Conservation (phyloP, 352 stramenopile genomes). For the Pythium phragmiticola region DNA sequence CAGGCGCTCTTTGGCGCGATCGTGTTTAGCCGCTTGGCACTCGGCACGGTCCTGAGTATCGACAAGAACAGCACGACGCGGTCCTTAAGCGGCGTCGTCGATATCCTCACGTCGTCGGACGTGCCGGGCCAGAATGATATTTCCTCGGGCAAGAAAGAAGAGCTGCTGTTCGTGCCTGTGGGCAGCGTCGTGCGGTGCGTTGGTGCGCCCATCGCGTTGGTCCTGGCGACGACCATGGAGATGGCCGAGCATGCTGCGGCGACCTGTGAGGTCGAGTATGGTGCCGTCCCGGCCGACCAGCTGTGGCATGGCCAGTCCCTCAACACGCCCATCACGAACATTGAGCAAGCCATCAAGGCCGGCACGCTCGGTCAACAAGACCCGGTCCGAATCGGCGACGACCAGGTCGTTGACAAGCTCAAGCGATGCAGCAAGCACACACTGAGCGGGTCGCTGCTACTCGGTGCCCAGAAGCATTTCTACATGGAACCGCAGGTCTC, state of each 20-base stretch:
- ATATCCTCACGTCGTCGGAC: constrained; percentile 37
- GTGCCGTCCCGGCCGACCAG: constrained; percentile 22
- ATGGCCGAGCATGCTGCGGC: constrained; percentile 32
- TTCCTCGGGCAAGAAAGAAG: constrained; percentile 23
- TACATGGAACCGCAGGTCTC: constrained; percentile 58
- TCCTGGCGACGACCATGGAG: constrained; percentile 38
- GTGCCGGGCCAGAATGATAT: constrained; percentile 36
- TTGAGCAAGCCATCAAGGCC: constrained; percentile 35
- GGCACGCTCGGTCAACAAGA: constrained; percentile 18
- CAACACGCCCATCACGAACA: constrained; percentile 33
- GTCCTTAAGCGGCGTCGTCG: constrained; percentile 33
- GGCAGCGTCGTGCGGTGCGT: constrained; percentile 40
- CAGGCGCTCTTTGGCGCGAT: constrained; percentile 36
- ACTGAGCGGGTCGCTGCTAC: constrained; percentile 26
- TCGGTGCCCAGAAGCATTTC: constrained; percentile 50
- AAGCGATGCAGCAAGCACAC: constrained; percentile 16
- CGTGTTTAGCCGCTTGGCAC: constrained; percentile 28
- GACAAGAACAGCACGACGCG: constrained; percentile 27
- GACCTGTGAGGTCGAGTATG: constrained; percentile 35
- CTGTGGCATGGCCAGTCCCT: constrained; percentile 31
- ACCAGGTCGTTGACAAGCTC: constrained; percentile 27
- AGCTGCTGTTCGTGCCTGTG: constrained; percentile 45
- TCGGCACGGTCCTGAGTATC: constrained; percentile 28
- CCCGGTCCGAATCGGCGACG: constrained; percentile 27
- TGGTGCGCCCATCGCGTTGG: constrained; percentile 37